A percentile compares a stretch with the other conserved stretches of the same genome.
phyloP scores from a whole-genome alignment of 202 grass and related monocot genomes.

The Alloteropsis angusta region DNA sequence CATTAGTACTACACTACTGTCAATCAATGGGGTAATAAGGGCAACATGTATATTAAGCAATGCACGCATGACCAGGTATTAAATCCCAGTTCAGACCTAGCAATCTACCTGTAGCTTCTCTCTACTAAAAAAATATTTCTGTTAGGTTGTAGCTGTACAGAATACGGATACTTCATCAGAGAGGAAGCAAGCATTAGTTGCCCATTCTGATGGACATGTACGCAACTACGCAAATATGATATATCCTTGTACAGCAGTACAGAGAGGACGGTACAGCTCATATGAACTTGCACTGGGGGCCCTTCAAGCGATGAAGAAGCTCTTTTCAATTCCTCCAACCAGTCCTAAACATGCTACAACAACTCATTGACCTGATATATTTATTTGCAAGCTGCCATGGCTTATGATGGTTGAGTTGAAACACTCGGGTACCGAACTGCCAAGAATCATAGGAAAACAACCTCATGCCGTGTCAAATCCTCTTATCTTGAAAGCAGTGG shows the following conservation, averaged over 20 bases:
- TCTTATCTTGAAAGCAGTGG: neutral
- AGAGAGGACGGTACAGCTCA: conserved; percentile 20
- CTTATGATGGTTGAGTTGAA: conserved; percentile 6
- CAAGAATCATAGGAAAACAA: conserved; percentile 3
- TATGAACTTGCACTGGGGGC: conserved; percentile 18
- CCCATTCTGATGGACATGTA: conserved; percentile 17
- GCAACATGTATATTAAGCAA: neutral
- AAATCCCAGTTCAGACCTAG: conserved; percentile 28
- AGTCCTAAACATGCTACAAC: conserved; percentile 2
- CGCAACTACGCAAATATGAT: neutral
- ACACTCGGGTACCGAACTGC: neutral
- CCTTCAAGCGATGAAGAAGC: neutral
- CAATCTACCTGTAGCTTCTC: neutral
- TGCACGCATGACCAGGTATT: neutral
- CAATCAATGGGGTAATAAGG: neutral
- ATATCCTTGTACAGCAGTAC: neutral
- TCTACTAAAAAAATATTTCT: neutral
- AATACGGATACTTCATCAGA: neutral
- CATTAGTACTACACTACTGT: neutral
- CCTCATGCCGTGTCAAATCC: neutral
- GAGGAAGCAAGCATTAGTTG: neutral
- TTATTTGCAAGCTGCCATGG: neutral
- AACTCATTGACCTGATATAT: conserved; percentile 23
- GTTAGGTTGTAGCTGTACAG: conserved; percentile 12
- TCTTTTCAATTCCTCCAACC: conserved; percentile 10